These are phyloP conservation scores for Claviceps maximensis DNA, from an alignment of 2,329 filamentous ascomycete genomes.

Conservation along the genomic window DNA sequence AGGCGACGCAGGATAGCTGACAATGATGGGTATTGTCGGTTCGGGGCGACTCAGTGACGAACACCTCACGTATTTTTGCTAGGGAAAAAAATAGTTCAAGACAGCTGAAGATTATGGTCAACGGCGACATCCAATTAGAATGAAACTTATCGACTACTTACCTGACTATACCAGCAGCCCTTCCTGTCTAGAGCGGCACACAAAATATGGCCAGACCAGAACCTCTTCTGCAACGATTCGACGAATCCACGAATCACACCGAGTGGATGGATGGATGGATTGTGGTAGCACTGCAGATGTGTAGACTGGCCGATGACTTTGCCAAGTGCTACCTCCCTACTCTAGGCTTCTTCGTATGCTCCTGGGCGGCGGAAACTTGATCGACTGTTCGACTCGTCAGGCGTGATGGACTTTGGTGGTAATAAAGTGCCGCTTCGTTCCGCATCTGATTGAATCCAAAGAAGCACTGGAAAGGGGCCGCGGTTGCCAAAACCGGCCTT, in stretches of 20 bases:
- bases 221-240: neutral
- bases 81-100: neutral
- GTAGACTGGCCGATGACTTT: neutral
- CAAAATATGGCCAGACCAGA: neutral
- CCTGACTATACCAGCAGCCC: neutral
- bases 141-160: neutral
- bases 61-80: neutral
- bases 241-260: neutral
- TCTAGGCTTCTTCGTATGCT: neutral
- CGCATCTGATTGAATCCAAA: neutral
- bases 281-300: neutral
- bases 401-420: neutral
- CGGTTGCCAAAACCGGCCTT: neutral
- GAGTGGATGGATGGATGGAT: neutral
- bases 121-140: conserved; percentile 1
- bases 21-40: neutral
- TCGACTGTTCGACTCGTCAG: neutral
- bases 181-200: neutral
- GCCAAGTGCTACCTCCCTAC: too few species aligned
- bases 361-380: neutral
- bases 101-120: neutral
- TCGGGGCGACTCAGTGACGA: neutral
- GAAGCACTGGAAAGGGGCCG: neutral
- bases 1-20: conserved; percentile 7
- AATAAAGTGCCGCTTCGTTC: neutral